Base-by-base conservation (phyloP, 192 early-diverging fungal species). In the Coemansia sp. region DNA sequence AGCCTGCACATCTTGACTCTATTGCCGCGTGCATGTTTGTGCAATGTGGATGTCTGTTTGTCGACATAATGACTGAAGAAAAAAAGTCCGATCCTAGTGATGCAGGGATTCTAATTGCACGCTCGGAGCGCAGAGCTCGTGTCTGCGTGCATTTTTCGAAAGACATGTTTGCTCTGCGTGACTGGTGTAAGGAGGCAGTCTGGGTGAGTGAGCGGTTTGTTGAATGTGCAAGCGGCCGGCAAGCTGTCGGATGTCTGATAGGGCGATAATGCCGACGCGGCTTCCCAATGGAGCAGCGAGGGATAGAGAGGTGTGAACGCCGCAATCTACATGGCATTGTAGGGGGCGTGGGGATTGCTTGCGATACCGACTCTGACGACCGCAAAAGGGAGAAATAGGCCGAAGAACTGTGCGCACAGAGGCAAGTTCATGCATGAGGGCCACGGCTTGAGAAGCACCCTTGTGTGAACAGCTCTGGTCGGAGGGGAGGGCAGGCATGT, bases 281-380 rank as follows among this genome's bases (percentile, higher is more conserved):
- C 11, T 14, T 52, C 48, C 13, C 48, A 52, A 52, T 48, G 45
- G 45, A 48, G 18, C 10, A 9, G 45, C 21, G n/a, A 3, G 48
- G 11, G 48, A 28, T 23, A 23, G 48, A 28, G 25, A 4, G 25
- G 26, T 26, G 25, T 21, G 48, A 52, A 14, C 25, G 48, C 48
- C 48, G 48, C 48, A 52, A 26, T 52, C 48, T 28, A n/a, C 21
- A n/a, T 52, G 48, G 48, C 48, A 52, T 52, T 52, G 48, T 52
- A 13, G 48, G 26, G 48, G 48, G 48, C 48, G 48, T 52, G 48
- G 48, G 48, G 48, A 52, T 52, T 26, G 48, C 48, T 28, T 12
- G 48, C 25, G 21, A 21, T 52, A 52, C 48, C 48, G 14, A 23
- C 23, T n/a, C 48, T 6, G 48, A 9, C 48, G 25, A 52, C 48